phyloP scores from a whole-genome alignment of 257 asterid genomes.

The Solanum bulbocastanum region DNA sequence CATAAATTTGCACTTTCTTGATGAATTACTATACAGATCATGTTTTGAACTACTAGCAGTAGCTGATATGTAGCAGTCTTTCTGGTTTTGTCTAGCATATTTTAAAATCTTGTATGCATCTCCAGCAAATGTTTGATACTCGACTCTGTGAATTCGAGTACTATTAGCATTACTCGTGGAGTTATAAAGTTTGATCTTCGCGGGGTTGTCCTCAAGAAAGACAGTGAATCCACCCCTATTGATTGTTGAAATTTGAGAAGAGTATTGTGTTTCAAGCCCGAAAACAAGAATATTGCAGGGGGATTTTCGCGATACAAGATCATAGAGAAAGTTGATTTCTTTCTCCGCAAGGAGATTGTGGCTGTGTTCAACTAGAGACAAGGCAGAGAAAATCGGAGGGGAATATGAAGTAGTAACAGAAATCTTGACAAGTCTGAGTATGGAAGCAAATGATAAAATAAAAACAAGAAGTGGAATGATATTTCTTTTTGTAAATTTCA shows the following conservation, averaged over 20 bases:
- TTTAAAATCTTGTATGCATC: slow-evolving; percentile 58
- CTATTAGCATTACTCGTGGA: slow-evolving; percentile 15
- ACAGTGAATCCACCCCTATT: slow-evolving; percentile 53
- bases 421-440: slow-evolving; percentile 49
- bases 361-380: slow-evolving; percentile 5
- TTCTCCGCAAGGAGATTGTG: slow-evolving; percentile 21
- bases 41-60: not conserved
- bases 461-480: slow-evolving; percentile 47
- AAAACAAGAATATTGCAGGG: slow-evolving; percentile 75
- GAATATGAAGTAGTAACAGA: slow-evolving; percentile 33
- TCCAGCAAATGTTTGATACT: slow-evolving; percentile 49
- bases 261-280: slow-evolving; percentile 39
- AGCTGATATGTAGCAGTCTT: slow-evolving; percentile 18
- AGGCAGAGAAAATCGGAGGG: slow-evolving; percentile 3
- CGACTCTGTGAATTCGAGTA: slow-evolving; percentile 28
- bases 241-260: slow-evolving; percentile 22
- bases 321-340: slow-evolving; percentile 39
- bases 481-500: slow-evolving; percentile 41
- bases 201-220: slow-evolving; percentile 44
- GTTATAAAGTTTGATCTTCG: slow-evolving; percentile 8
- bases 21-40: not conserved
- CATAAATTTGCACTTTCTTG: slow-evolving; percentile 36
- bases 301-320: slow-evolving; percentile 34
- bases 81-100: slow-evolving; percentile 40
- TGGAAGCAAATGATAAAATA: slow-evolving; percentile 41